Conservation (phyloP, 306 rosid species). For the Neltuma alba region DNA sequence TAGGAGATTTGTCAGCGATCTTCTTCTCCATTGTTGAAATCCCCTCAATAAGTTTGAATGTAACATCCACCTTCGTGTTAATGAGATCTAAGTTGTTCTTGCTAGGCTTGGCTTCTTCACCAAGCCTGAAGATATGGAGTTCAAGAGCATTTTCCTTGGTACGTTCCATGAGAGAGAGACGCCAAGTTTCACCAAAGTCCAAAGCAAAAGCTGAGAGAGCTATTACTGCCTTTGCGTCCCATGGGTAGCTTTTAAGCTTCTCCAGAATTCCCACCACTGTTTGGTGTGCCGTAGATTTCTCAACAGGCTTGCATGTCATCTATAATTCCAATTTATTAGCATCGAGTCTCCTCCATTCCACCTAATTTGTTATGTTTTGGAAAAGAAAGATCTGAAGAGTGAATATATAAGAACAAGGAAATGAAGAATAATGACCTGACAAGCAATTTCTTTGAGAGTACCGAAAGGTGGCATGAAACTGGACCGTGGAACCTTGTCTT, state of each 20-base stretch:
- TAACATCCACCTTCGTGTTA: slow-evolving; percentile 37
- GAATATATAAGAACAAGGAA: background rate
- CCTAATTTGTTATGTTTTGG: too few relatives aligned
- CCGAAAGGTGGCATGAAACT: too few relatives aligned
- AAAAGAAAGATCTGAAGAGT: background rate
- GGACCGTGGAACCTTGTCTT: too few relatives aligned
- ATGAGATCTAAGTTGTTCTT: slow-evolving; percentile 34
- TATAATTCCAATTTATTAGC: background rate
- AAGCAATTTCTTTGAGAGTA: too few relatives aligned
- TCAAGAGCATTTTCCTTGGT: background rate
- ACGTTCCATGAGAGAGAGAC: slow-evolving; percentile 38
- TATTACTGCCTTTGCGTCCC: slow-evolving; percentile 64
- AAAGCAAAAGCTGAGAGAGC: slow-evolving; percentile 54
- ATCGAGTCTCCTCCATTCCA: too few relatives aligned
- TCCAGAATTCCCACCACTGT: slow-evolving; percentile 45
- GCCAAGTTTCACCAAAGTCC: slow-evolving; percentile 60
- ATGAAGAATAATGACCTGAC: too few relatives aligned
- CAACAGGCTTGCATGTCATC: slow-evolving; percentile 23
- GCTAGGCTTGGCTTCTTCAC: slow-evolving; percentile 10
- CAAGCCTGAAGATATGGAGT: slow-evolving; percentile 11
- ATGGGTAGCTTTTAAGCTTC: slow-evolving; percentile 39
- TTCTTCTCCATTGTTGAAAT: slow-evolving; percentile 36
- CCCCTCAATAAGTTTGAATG: slow-evolving; percentile 36
- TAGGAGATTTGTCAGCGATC: background rate
- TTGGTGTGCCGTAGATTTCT: slow-evolving; percentile 24